Base-by-base conservation (phyloP, 2,329 filamentous ascomycete genomes). In the Chaetomium sp. region DNA sequence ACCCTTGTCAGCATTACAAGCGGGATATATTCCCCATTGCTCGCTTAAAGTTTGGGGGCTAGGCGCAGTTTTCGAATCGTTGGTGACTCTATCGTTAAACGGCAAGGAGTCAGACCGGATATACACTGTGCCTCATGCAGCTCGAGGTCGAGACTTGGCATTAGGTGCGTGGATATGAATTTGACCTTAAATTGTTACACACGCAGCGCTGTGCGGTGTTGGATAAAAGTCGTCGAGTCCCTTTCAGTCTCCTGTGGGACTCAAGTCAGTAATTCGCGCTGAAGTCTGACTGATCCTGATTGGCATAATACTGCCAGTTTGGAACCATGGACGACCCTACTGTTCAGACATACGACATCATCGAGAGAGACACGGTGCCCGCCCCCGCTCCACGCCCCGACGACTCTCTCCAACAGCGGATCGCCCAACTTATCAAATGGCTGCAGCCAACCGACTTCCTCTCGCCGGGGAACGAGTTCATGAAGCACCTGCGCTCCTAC, bases 401-500 rank as follows among this genome's bases (percentile, higher is more conserved):
- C 54, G 60, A 57, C 21, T 35, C 31, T 7, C 54, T 29, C 54
- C 29, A 38, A 23, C 13, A 63, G 4, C 60, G 42, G 45, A 57
- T 57, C 23, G 25, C 42, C 29, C 23, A 53, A 7, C 42, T 63
- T 31, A 16, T 53, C 54, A 50, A 53, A 42, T 63, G 60, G 54
- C 54, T 57, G 31, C 54, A 57, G n/a, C 60, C 60, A 1, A 63
- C 54, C 45, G 54, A 63, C 31, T 63, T 29, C 47, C 53, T 63
- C 47, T 57, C 60, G n/a, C 60, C 60, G 5, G 60, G 60, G 12
- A 42, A 51, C 31, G 60, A 63, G 54, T 63, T 51, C 16, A 50
- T 51, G 54, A 63, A 63, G 60, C 54, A 63, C 47, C 31, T 57
- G 45, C 60, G 38, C 53, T 57, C 60, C 29, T 42, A 62, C 25